A percentile compares a stretch with the other conserved stretches of the same genome.
Evolutionary conservation across 208 protist genomes (phyloP).

Genomic region (Crithidia sp.): DNA sequence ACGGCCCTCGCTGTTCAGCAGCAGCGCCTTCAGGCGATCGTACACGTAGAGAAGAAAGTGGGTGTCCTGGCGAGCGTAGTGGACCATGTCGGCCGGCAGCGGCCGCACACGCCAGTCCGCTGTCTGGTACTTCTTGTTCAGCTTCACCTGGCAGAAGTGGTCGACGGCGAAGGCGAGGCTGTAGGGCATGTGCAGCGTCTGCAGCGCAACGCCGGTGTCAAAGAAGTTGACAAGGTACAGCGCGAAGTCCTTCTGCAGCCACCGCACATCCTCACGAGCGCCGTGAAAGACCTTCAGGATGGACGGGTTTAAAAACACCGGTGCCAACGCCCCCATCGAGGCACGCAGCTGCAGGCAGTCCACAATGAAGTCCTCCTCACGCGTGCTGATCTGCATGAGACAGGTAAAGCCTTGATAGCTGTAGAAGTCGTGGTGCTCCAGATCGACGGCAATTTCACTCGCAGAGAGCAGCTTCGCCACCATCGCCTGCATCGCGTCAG

Average conservation of each 20-base stretch:
- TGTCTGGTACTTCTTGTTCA: constrained; percentile 98
- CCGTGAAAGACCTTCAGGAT: constrained; percentile 98
- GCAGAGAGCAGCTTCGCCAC: constrained; percentile 51
- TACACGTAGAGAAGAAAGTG: constrained; percentile 98
- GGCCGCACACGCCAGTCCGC: constrained; percentile 98
- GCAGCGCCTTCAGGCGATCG: constrained; percentile 86
- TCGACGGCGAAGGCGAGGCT: constrained; percentile 95
- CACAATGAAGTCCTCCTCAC: constrained; percentile 96
- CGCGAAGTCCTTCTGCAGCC: constrained; percentile 98
- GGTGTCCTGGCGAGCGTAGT: constrained; percentile 98
- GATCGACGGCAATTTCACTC: constrained; percentile 94
- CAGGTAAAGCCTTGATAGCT: constrained; percentile 98
- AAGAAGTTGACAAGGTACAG: constrained; percentile 99
- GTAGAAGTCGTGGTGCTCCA: constrained; percentile 95
- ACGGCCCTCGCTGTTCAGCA: constrained; percentile 81
- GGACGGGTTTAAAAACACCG: constrained; percentile 90
- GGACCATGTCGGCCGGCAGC: constrained; percentile 96
- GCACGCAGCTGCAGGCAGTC: constrained; percentile 95
- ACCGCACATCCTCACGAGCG: constrained; percentile 95
- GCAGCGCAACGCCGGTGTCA: constrained; percentile 97
- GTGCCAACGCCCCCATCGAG: constrained; percentile 88
- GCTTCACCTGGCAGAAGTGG: constrained; percentile 93
- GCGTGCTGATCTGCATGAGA: constrained; percentile 98
- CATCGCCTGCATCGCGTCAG: constrained; percentile 52
- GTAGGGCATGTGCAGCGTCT: constrained; percentile 91